Evolutionary conservation across 495 filamentous ascomycete genomes (phyloP), one percentile per base, ranked within the genome.

Genomic region (Ascodesmis nigricans): DNA sequence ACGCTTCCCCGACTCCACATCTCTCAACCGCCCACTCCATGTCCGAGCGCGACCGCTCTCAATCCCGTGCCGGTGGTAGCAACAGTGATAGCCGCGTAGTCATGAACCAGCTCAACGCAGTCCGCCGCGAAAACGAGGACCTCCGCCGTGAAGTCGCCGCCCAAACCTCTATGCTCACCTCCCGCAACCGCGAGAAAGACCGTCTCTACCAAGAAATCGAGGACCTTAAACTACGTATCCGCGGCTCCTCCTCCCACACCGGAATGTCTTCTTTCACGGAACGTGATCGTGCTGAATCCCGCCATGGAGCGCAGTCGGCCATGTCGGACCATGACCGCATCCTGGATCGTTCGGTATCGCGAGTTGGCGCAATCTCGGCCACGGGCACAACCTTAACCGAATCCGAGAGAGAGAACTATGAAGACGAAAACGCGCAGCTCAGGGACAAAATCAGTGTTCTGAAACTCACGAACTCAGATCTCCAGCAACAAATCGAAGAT

Each of bases 81-180:
- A n/a, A n/a, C n/a, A n/a, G n/a, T n/a, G n/a, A n/a, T n/a, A 69
- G 68, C 9, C 64, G 68, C 10, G 38, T 30, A 4, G 14, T 24
- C n/a, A 25, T 49, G 23, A 2, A 23, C 2, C 35, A 37, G 30
- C 44, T 57, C 18, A 51, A 79, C 29, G 72, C 84, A 40, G 60
- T 93, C 18, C 73, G 77, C 31, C 78, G 82, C 42, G 87, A 95
- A 50, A 95, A 93, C 45, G 79, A 80, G 8, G 83, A 92, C 48
- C 59, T 97, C 10, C 68, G 79, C 21, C 74, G 83, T 29, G 83
- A 95, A 52, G 75, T 95, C 18, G 78, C 81, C 38, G 87, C 90
- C 7, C 87, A 97, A 53, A 90, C 82, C 0, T 91, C 82, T 0
- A 97, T 95, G 84, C 69, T 97, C 5, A 93, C 90, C 3, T 92